phyloP scores from a whole-genome alignment of 1,284 basidiomycete genomes.

The Cryptococcus jaspeensis region DNA sequence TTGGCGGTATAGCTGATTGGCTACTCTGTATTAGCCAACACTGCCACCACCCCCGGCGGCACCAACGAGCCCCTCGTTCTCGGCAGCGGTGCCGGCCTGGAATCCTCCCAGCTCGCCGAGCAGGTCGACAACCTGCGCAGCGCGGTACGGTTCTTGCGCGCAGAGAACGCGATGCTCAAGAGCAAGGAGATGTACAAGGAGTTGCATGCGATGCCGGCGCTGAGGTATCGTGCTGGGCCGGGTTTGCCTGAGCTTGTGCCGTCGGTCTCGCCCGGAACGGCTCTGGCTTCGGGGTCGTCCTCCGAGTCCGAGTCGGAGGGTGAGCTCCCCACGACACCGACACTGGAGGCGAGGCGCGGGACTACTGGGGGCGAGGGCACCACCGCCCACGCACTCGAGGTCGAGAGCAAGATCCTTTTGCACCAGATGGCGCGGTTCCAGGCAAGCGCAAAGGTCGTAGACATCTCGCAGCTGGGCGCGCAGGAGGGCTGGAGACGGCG shows the following conservation, averaged over 20 bases:
- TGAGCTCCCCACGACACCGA: constrained; percentile 18
- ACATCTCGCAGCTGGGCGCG: constrained; percentile 63
- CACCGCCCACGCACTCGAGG: constrained; percentile 66
- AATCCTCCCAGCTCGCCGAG: constrained; percentile 79
- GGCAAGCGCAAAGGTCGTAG: constrained; percentile 73
- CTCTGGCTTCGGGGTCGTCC: constrained; percentile 13
- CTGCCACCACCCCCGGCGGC: constrained; percentile 3
- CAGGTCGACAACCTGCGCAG: constrained; percentile 88
- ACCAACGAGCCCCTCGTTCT: constrained; percentile 49
- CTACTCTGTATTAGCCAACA: not conserved
- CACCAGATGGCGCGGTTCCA: constrained; percentile 79
- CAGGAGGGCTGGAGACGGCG: constrained; percentile 65
- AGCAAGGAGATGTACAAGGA: constrained; percentile 81
- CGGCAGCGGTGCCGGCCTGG: constrained; percentile 68
- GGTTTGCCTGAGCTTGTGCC: constrained; percentile 29
- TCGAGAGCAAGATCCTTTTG: constrained; percentile 76
- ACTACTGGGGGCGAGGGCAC: constrained; percentile 14
- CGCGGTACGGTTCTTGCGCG: constrained; percentile 82
- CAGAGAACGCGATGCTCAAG: constrained; percentile 88
- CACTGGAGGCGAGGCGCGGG: not conserved
- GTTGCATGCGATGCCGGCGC: constrained; percentile 68
- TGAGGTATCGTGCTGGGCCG: constrained; percentile 50
- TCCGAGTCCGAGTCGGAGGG: constrained; percentile 5
- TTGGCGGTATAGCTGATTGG: too few relatives aligned
- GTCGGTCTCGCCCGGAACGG: constrained; percentile 1